A percentile compares a stretch with the other conserved stretches of the same genome.
Evolutionary conservation across 192 early-diverging fungal species (phyloP).

Genomic region (Coemansia sp.): DNA sequence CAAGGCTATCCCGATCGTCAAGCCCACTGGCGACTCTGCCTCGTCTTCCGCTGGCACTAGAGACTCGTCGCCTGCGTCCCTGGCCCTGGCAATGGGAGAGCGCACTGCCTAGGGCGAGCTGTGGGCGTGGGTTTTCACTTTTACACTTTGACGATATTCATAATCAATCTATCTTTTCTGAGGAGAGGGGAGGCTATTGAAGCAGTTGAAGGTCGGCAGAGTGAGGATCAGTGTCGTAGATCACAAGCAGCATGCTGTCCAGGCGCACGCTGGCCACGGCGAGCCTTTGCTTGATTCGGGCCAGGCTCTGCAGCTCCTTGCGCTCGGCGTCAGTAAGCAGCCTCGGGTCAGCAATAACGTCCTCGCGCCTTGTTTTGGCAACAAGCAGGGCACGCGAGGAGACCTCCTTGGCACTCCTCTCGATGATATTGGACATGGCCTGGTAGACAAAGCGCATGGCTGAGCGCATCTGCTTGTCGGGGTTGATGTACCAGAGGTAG

Average conservation of each 20-base stretch:
- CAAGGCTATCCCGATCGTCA: conserved; percentile 52
- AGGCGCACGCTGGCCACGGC: conserved; percentile 47
- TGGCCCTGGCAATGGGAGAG: conserved; percentile 1
- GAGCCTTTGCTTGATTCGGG: conserved; percentile 49
- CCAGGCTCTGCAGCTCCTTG: conserved; percentile 46
- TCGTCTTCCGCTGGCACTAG: not conserved
- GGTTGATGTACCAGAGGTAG: conserved; percentile 66
- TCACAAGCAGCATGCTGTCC: conserved; percentile 40
- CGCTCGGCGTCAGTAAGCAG: conserved; percentile 57
- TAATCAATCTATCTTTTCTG: too few species aligned
- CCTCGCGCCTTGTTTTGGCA: conserved; percentile 64
- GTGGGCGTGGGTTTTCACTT: not conserved
- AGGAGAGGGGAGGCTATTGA: not conserved
- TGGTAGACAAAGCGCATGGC: conserved; percentile 57
- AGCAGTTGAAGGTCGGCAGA: conserved; percentile 10
- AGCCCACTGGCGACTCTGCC: conserved; percentile 17
- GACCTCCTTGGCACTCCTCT: conserved; percentile 56
- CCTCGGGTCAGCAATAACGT: conserved; percentile 57
- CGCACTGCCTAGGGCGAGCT: not conserved
- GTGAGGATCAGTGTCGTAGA: conserved; percentile 37
- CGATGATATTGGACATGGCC: conserved; percentile 58
- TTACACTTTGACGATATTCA: not conserved
- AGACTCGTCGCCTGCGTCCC: conserved; percentile 6
- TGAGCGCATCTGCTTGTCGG: conserved; percentile 52
- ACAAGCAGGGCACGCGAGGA: conserved; percentile 53